These are phyloP conservation scores for Umbellularia californica DNA, from an alignment of 164 flowering plant genomes.

Conservation along the genomic window DNA sequence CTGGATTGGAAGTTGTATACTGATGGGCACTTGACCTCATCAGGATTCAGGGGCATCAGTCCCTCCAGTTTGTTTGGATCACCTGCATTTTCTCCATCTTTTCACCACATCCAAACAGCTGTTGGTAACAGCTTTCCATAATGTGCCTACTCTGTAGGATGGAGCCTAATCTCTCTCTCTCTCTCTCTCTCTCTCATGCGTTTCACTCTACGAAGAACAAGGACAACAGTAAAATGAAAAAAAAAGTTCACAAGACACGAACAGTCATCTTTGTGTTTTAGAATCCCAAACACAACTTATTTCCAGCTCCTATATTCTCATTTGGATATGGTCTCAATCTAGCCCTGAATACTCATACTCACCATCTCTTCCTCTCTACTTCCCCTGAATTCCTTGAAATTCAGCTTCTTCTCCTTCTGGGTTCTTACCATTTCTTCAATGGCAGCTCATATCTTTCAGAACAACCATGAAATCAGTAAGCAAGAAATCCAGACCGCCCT, in stretches of 20 bases:
- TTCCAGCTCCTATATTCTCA: conserved; percentile 25
- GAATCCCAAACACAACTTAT: conserved; percentile 2
- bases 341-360: conserved; percentile 23
- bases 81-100: too few species aligned
- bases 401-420: background rate
- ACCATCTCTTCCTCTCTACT: conserved; percentile 4
- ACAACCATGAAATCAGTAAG: conserved; percentile 39
- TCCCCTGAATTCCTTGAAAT: background rate
- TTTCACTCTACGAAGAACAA: conserved; percentile 12
- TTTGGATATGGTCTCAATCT: conserved; percentile 18
- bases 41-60: too few species aligned
- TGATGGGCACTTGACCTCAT: too few species aligned
- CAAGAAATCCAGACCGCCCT: conserved; percentile 77
- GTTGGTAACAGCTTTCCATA: too few species aligned
- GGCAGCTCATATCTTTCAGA: conserved; percentile 37
- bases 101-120: too few species aligned
- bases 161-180: background rate
- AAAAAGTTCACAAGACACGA: conserved; percentile 5
- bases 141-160: background rate
- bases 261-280: conserved; percentile 7
- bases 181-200: conserved; percentile 13
- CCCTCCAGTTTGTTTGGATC: too few species aligned
- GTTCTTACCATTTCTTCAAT: conserved; percentile 19
- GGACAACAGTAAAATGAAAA: background rate
- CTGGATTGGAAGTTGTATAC: too few species aligned